phyloP scores from a whole-genome alignment of 2,329 filamentous ascomycete genomes.

The Fusarium compactum region DNA sequence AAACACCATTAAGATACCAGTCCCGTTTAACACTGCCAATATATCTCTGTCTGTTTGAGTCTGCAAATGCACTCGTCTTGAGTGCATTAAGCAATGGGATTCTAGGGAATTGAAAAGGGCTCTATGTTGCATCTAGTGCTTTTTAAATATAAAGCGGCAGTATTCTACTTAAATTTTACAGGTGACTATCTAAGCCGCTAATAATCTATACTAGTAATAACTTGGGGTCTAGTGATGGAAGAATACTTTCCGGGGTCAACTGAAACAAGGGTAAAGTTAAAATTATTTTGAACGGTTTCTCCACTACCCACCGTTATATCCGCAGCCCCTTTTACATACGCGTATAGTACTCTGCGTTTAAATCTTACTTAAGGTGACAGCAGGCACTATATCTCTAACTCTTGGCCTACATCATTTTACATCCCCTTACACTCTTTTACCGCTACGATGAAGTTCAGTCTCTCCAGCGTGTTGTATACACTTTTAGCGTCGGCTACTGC shows the following conservation, averaged over 20 bases:
- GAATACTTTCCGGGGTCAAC: neutral
- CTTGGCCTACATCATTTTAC: rapidly evolving
- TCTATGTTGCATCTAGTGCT: too few relatives aligned
- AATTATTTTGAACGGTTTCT: neutral
- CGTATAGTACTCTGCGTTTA: neutral
- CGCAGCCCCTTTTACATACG: neutral
- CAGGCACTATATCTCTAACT: neutral
- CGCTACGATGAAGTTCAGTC: neutral
- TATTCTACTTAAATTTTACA: too few relatives aligned
- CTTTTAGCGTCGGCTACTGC: neutral
- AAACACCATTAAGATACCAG: too few relatives aligned
- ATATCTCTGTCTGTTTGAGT: too few relatives aligned
- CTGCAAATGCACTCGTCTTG: too few relatives aligned
- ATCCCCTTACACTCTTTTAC: neutral
- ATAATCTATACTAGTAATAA: neutral
- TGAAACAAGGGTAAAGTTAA: neutral
- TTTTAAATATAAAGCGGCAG: neutral
- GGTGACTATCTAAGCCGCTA: too few relatives aligned
- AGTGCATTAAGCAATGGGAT: too few relatives aligned
- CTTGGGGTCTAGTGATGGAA: neutral
- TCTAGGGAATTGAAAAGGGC: too few relatives aligned
- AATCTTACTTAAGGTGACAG: neutral
- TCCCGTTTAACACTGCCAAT: too few relatives aligned
- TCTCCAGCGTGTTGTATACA: neutral
- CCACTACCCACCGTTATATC: neutral